phyloP scores from a whole-genome alignment of 108 stramenopile genomes.

The Cyclotella cryptica region DNA sequence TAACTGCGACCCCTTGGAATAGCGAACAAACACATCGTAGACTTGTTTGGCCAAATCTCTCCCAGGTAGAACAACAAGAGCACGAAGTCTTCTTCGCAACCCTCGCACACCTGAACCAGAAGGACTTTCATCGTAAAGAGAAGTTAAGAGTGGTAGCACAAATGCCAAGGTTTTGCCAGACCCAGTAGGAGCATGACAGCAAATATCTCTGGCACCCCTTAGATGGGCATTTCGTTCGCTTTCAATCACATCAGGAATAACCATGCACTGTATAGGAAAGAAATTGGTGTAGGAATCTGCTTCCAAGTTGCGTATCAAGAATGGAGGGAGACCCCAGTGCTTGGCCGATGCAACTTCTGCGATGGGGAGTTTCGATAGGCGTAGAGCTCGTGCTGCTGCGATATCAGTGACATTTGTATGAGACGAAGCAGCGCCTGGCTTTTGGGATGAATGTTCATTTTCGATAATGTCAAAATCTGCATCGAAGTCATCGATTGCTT shows the following conservation, averaged over 20 bases:
- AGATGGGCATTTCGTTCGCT: slow-evolving; percentile 64
- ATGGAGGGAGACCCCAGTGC: slow-evolving; percentile 74
- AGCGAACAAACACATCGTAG: slow-evolving; percentile 82
- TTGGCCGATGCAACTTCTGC: slow-evolving; percentile 62
- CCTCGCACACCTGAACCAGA: slow-evolving; percentile 37
- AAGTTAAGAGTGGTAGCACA: slow-evolving; percentile 84
- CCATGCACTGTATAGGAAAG: slow-evolving; percentile 92
- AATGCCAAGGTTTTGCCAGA: slow-evolving; percentile 90
- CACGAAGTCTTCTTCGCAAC: slow-evolving; percentile 79
- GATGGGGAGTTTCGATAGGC: slow-evolving; percentile 69
- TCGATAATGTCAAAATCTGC: slow-evolving; percentile 54
- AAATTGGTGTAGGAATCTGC: slow-evolving; percentile 75
- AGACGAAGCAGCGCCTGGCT: slow-evolving; percentile 35
- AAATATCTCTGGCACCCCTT: slow-evolving; percentile 72
- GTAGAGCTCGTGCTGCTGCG: slow-evolving; percentile 59
- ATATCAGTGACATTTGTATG: slow-evolving; percentile 11
- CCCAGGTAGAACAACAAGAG: slow-evolving; percentile 92
- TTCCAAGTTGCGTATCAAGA: slow-evolving; percentile 72
- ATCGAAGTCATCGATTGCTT: slow-evolving; percentile 87
- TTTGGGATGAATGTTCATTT: neutral
- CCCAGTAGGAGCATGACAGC: slow-evolving; percentile 91
- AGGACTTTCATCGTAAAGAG: slow-evolving; percentile 49
- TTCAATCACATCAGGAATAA: slow-evolving; percentile 85
- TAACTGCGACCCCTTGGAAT: slow-evolving; percentile 78
- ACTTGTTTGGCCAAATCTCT: slow-evolving; percentile 93